Conservation (phyloP, 2,329 filamentous ascomycete genomes). For the Hymenoscyphus repandus region DNA sequence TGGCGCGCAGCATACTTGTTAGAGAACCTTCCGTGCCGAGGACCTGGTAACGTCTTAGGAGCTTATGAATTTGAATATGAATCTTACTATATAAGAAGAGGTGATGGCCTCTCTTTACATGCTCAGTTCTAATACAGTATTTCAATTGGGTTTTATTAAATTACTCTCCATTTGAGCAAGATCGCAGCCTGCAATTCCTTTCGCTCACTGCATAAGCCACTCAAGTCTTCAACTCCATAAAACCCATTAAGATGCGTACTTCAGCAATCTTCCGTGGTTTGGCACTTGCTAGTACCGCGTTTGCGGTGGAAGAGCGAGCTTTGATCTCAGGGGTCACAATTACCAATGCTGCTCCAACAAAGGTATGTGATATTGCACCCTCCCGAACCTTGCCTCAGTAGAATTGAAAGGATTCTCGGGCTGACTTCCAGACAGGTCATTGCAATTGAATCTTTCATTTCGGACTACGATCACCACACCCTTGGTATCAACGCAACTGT, state of each 20-base stretch:
- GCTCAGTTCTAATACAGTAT: no score
- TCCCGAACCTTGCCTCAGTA: background rate
- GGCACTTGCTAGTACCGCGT: background rate
- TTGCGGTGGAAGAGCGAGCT: background rate
- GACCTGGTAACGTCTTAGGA: background rate
- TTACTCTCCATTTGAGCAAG: no score
- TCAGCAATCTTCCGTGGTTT: background rate
- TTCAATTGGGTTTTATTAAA: no score
- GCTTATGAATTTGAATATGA: no score
- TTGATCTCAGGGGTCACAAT: background rate
- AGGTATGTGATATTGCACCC: background rate
- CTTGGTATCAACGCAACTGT: constrained; percentile 2
- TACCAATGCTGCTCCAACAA: background rate
- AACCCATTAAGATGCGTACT: background rate
- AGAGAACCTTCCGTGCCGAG: background rate
- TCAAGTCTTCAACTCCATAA: no score
- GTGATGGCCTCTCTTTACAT: no score
- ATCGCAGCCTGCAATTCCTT: no score
- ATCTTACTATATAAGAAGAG: no score
- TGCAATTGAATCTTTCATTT: constrained; percentile 1
- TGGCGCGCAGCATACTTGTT: background rate
- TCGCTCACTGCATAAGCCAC: no score
- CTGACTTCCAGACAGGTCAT: background rate
- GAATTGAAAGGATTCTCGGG: background rate
- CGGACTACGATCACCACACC: constrained; percentile 1